Base-by-base conservation (phyloP, 192 early-diverging fungal species). In the Coemansia nantahalensis region DNA sequence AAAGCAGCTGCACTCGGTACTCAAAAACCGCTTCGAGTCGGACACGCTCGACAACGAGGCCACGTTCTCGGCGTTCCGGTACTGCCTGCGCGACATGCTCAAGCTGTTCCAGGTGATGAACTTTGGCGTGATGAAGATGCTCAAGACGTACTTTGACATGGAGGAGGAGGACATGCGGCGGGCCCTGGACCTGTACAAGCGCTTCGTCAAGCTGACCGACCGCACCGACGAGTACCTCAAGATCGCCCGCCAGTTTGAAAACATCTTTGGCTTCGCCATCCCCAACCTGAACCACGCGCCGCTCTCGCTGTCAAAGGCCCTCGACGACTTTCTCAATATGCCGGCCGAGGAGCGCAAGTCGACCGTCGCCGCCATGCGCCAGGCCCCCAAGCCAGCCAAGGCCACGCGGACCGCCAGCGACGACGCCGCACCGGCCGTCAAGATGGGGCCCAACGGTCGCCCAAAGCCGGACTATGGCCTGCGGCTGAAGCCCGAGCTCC, bases 31-130 rank as follows among this genome's bases (percentile, higher is more conserved):
- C 19, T 72, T 80, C 42, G 69, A 66, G 21, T 57, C 69, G 3
- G 73, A 77, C 12, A 72, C 68, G 1, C 49, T 80, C 13, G 69
- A 80, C 45, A 80, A 80, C 50, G 79, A 80, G 32, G 65, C 70
- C 0, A 77, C 79, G 0, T 77, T 80, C 28, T 66, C 68, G 5
- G 73, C 73, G 2, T 77, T 80, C 39, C 65, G 74, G 32, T 65
- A 73, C 45, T 59, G 76, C 21, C 43, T 80, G 46, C 68, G 74
- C 9, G 79, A 80, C 48, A 59, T 76, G 61, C 61, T 80, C n/a
- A 77, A 72, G 47, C 62, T 80, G 33, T 80, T 77, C 62, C 79
- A 80, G 44, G 68, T 77, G n/a, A 73, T 77, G 74, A 80, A 80
- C 39, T 59, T 58, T 39, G 79, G 79, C 46, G 74, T 80, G 35